Base-by-base conservation (phyloP, 805 yeast genomes). In the Henningerozyma blattae region DNA sequence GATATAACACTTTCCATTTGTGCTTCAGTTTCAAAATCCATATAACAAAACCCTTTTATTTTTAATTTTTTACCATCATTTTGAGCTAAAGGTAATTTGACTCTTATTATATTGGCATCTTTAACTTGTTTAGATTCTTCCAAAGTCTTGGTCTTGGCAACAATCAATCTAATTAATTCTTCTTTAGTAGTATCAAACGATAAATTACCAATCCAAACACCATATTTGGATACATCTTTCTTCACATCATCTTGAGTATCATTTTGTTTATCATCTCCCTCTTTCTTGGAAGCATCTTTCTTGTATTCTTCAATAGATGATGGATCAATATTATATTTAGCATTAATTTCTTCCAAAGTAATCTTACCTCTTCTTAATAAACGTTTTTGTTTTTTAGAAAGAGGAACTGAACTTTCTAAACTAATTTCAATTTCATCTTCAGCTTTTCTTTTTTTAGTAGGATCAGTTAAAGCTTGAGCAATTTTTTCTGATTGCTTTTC, bases 161-260 rank as follows among this genome's bases (percentile, higher is more conserved):
- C 59, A 6, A 91, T 57, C 43, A 80, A 85, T 34, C 75, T 66
- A 12, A 62, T 61, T 22, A 91, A 50, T 42, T 86, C 93, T 24
- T 80, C 89, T 45, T 70, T 75, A 0, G 77, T 67, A 4, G 95
- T 84, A 34, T 83, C 91, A 48, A 79, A 91, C 0, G 95, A 68
- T 42, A 91, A 59, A 54, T 91, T 91, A 28, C 98, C 98, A 31
- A 91, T 72, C 98, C 98, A 91, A 24, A 86, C 91, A 30, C 93
- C 93, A 47, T 61, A 71, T 35, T 68, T 72, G n/a, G 27, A 8
- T 6, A 15, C n/a, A 24, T 48, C 40, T 30, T 36, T 41, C 27
- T 35, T 35, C 36, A 17, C 38, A 17, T 33, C 28, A 5, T 26
- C 19, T n/a, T 47, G 52, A 15, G 48, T 60, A 24, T 49, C 58